Evolutionary conservation across 1,284 basidiomycete species (phyloP), one percentile per base, ranked within the genome.

Genomic region (Volvariella surrecta): DNA sequence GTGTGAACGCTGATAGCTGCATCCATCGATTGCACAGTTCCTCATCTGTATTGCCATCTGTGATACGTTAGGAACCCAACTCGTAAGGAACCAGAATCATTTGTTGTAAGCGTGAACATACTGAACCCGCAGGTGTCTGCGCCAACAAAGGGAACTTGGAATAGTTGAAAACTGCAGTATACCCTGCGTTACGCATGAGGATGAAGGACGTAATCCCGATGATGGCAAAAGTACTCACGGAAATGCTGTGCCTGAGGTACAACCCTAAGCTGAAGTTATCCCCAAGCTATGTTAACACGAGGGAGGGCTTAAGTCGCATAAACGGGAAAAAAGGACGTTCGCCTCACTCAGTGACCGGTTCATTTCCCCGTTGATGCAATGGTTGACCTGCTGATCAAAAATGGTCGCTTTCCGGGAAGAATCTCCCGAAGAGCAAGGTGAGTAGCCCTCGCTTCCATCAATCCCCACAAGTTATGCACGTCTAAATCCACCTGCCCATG

Each of bases 11-110:
- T 1, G 80, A 70, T 9, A 89, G 68, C 54, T 81, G 76, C 80
- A 85, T 86, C 87, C 87, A 90, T 17, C 87, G 73, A 47, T 80
- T 82, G 58, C 85, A 87, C 6, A 91, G 70, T 56, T 88, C 83
- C 58, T 91, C 89, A 52, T 86, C 76, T 0, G 81, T 79, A 58
- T 90, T 88, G 0, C 68, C 74, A 48, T 71, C 76, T 76, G 39
- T 34, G 49, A 49, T 40, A 21, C 38, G 43, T 45, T n/a, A 35
- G 18, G 18, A 35, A 6, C 24, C 11, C 24, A 28, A 11, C 6
- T 28, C n/a, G n/a, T n/a, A n/a, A n/a, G n/a, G 44, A 48, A 43
- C 40, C 34, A 41, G 38, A 37, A 21, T 30, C 19, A 32, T 17
- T 31, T 20, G 42, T 43, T 32, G 17, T 21, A 19, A 13, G 37